Evolutionary conservation across 768 basidiomycete species (phyloP).

Genomic region (Steccherinum ochraceum): DNA sequence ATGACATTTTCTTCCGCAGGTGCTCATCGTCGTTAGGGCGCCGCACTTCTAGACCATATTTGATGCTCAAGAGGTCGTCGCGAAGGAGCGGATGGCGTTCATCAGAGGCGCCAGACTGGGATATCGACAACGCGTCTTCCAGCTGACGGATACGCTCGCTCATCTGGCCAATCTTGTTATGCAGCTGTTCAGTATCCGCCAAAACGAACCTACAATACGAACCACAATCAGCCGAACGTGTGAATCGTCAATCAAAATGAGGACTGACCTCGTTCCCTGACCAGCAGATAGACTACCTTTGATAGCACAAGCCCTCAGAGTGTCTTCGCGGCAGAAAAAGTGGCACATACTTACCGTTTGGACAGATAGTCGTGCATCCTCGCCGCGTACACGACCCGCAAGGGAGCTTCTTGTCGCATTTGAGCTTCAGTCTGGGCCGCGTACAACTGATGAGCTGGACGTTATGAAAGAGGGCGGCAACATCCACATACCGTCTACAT

Average conservation of each 20-base stretch:
- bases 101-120: slow-evolving; percentile 49
- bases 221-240: too few species aligned
- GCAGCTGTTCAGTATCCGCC: slow-evolving; percentile 60
- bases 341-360: slow-evolving; percentile 1
- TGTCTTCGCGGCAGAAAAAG: not conserved
- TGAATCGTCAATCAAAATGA: not conserved
- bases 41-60: slow-evolving; percentile 49
- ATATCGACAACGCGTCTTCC: slow-evolving; percentile 59
- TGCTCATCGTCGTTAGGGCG: slow-evolving; percentile 30
- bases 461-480: slow-evolving; percentile 29
- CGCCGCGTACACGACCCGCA: slow-evolving; percentile 64
- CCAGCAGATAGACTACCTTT: slow-evolving; percentile 70
- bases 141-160: slow-evolving; percentile 61
- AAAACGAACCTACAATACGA: slow-evolving; percentile 54
- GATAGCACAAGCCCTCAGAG: slow-evolving; percentile 11
- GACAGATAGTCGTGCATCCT: slow-evolving; percentile 54
- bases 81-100: slow-evolving; percentile 53
- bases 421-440: slow-evolving; percentile 74
- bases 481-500: slow-evolving; percentile 60
- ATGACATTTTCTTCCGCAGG: slow-evolving; percentile 17
- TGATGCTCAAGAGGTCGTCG: slow-evolving; percentile 50
- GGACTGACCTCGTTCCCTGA: slow-evolving; percentile 59
- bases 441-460: not conserved
- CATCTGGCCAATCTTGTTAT: slow-evolving; percentile 62
- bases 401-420: slow-evolving; percentile 78